phyloP scores from a whole-genome alignment of 495 filamentous ascomycete genomes.

The Neurospora discreta region DNA sequence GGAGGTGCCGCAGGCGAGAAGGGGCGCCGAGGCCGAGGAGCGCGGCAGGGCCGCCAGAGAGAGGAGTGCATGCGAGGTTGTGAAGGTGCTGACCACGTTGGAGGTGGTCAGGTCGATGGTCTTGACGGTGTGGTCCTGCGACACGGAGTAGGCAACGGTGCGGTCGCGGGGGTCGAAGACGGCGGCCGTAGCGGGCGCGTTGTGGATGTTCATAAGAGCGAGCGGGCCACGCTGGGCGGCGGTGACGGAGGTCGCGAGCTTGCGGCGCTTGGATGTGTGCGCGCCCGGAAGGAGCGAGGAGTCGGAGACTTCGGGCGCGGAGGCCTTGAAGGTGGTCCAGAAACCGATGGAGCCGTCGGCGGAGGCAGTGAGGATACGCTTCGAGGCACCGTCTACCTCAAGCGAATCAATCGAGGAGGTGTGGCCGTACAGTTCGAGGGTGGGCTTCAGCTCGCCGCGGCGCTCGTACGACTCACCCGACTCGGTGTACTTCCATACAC shows the following conservation, averaged over 20 bases:
- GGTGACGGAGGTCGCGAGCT: conserved; percentile 51
- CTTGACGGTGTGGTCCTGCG: conserved; percentile 77
- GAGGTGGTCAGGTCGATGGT: conserved; percentile 85
- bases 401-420: conserved; percentile 61
- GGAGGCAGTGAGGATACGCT: conserved; percentile 72
- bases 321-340: conserved; percentile 69
- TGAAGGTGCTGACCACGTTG: conserved; percentile 61
- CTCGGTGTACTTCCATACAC: conserved; percentile 79
- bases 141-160: conserved; percentile 80
- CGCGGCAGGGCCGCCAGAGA: conserved; percentile 58
- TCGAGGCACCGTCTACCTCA: conserved; percentile 62
- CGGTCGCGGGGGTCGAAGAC: conserved; percentile 75
- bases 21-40: conserved; percentile 31
- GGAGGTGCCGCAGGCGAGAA: conserved; percentile 75
- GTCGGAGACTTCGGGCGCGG: conserved; percentile 58
- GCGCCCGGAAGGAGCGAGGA: conserved; percentile 48
- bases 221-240: conserved; percentile 72
- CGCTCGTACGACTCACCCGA: conserved; percentile 48
- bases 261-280: conserved; percentile 62
- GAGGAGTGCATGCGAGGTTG: conserved; percentile 70
- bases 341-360: conserved; percentile 69
- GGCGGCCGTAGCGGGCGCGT: conserved; percentile 56
- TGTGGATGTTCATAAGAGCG: conserved; percentile 58
- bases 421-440: conserved; percentile 82
- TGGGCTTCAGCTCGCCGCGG: conserved; percentile 55